phyloP scores from a whole-genome alignment of 257 asterid species.

The Solanum stenotomum region DNA sequence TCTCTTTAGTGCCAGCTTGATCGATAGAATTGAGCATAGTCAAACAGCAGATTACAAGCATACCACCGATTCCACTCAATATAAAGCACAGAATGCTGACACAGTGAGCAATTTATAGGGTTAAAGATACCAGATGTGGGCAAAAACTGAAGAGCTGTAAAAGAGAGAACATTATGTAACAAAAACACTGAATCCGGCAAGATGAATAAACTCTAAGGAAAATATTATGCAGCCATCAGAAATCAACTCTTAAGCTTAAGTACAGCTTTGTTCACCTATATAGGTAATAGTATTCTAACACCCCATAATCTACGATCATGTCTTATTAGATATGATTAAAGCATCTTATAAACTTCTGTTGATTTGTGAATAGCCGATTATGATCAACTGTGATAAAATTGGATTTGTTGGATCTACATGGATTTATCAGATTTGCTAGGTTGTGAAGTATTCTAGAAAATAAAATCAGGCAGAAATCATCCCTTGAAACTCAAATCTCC shows the following conservation, averaged over 20 bases:
- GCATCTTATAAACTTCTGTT: not conserved
- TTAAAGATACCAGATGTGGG: not conserved
- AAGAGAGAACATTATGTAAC: not conserved
- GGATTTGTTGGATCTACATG: not conserved
- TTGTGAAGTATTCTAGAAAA: not conserved
- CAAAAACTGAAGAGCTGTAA: not conserved
- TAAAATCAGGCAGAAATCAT: not conserved
- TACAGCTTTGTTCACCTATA: not conserved
- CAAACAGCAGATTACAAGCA: conserved; percentile 11
- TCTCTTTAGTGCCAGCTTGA: conserved; percentile 17
- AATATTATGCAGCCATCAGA: not conserved
- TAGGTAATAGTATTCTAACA: not conserved
- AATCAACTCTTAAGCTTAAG: not conserved
- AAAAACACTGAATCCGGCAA: not conserved
- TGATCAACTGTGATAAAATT: not conserved
- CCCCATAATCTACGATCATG: not conserved
- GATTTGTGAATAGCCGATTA: not conserved
- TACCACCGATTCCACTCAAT: conserved; percentile 22
- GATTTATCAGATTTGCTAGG: not conserved
- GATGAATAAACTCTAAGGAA: not conserved
- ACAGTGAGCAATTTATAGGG: not conserved
- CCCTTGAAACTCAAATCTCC: not conserved
- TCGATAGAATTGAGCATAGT: conserved; percentile 13
- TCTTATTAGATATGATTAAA: not conserved
- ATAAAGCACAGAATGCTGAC: conserved; percentile 17